Evolutionary conservation across 2,329 filamentous ascomycete species (phyloP), one percentile per base, ranked within the genome.

Genomic region (Cladosporium colombiae): DNA sequence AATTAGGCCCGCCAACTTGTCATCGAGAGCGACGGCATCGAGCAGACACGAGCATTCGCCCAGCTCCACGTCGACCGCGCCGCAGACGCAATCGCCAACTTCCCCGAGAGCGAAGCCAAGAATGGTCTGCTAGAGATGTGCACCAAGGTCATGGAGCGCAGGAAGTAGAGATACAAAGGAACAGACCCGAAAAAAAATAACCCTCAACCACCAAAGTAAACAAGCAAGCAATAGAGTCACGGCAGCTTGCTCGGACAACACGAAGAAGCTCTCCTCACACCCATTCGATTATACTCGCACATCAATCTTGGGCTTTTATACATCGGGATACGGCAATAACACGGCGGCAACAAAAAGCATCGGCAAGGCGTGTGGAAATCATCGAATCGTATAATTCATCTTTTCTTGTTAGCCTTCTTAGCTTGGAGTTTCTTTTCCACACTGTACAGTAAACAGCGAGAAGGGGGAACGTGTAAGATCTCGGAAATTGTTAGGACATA

Each of bases 91-190:
- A 91, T 99, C 73, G 84, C 86, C 69, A 81, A 82, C 55, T 97
- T 99, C 78, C 95, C 95, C 7, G 89, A 93, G n/a, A 94, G 93
- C 77, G 94, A 98, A 70, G 95, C 95, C 66, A 98, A 97, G 82
- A 86, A 90, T 33, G 94, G 94, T 0, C 83, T 99, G 49, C 83
- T 97, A 55, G 92, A 97, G 74, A 97, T 98, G 92, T 96, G 93
- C 71, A 86, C 89, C 72, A 97, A 97, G 82, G 93, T 93, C 18
- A 87, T 97, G 82, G 89, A 92, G 80, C 86, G 94, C 74, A 86
- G 92, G 77, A 97, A 97, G 80, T 98, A 52, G 11, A 53, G 11
- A 6, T 1, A 25, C 14, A 27, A 25, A 8, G 29, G 6, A 8
- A 31, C 8, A 31, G 6, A 31, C 10, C 8, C 3, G 7, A 29